Percentiles rank a stretch among this genome's conserved stretches.
These are phyloP conservation scores for Lotmaria passim DNA, from an alignment of 208 protist species.

Conservation along the genomic window DNA sequence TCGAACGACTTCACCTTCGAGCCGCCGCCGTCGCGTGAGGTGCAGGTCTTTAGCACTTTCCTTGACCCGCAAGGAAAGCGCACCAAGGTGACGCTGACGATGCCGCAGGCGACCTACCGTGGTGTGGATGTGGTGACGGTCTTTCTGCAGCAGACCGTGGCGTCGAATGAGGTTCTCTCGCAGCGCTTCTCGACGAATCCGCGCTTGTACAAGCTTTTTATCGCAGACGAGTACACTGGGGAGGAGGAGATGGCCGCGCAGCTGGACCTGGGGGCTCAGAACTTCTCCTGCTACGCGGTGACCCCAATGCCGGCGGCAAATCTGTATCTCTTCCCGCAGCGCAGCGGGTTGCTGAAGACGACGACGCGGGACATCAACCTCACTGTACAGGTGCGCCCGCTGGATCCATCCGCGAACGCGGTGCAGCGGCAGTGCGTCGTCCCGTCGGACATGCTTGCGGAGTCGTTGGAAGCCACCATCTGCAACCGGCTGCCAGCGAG, in stretches of 20 bases:
- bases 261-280: conserved; percentile 60
- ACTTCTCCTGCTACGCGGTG: conserved; percentile 84
- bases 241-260: conserved; percentile 88
- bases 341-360: conserved; percentile 60
- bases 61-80: conserved; percentile 63
- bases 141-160: conserved; percentile 73
- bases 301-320: conserved; percentile 75
- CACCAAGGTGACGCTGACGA: conserved; percentile 55
- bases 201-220: conserved; percentile 86
- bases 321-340: conserved; percentile 77
- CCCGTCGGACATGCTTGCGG: conserved; percentile 79
- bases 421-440: conserved; percentile 72
- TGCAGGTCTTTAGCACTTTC: conserved; percentile 84
- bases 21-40: conserved; percentile 35
- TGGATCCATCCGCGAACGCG: conserved; percentile 58
- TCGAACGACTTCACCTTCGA: conserved; percentile 30
- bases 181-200: conserved; percentile 74
- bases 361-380: conserved; percentile 76
- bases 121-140: conserved; percentile 81
- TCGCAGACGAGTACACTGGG: conserved; percentile 87
- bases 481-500: conserved; percentile 62
- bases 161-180: conserved; percentile 54
- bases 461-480: conserved; percentile 73
- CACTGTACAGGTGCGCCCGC: conserved; percentile 64
- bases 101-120: conserved; percentile 56